Evolutionary conservation across 306 rosid genomes (phyloP).

Genomic region (Pyrus bretschneideri): DNA sequence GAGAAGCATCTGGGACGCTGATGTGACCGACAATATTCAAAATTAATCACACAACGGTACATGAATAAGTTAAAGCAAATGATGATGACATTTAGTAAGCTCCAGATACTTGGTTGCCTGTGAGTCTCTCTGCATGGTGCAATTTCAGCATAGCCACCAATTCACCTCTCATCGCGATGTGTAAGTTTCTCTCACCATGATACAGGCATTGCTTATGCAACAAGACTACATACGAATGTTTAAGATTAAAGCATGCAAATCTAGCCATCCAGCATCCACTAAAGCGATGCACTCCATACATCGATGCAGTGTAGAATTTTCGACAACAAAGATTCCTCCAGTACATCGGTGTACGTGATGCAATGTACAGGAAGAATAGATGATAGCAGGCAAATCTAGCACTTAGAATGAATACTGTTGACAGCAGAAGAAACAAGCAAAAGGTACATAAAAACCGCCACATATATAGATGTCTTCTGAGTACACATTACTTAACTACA

Average conservation of each 20-base stretch:
- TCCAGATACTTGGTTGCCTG: too few relatives aligned
- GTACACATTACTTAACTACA: background rate
- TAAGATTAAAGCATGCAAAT: background rate
- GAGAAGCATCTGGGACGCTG: fast-evolving
- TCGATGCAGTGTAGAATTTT: background rate
- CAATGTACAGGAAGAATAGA: background rate
- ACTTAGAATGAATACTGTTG: background rate
- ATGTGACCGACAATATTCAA: background rate
- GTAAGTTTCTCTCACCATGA: too few relatives aligned
- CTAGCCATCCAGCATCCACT: background rate
- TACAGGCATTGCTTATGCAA: too few relatives aligned
- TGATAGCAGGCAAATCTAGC: background rate
- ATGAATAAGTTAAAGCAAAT: too few relatives aligned
- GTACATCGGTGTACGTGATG: background rate
- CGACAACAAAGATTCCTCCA: background rate
- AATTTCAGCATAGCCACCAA: too few relatives aligned
- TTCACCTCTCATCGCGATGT: too few relatives aligned
- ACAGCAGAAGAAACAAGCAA: background rate
- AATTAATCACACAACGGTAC: background rate
- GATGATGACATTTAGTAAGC: too few relatives aligned
- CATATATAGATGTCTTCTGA: background rate
- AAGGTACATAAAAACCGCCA: background rate
- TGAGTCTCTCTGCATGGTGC: too few relatives aligned
- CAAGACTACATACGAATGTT: too few relatives aligned
- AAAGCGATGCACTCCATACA: background rate